phyloP scores from a whole-genome alignment of 345 rosid genomes.

The Erucastrum elatum region DNA sequence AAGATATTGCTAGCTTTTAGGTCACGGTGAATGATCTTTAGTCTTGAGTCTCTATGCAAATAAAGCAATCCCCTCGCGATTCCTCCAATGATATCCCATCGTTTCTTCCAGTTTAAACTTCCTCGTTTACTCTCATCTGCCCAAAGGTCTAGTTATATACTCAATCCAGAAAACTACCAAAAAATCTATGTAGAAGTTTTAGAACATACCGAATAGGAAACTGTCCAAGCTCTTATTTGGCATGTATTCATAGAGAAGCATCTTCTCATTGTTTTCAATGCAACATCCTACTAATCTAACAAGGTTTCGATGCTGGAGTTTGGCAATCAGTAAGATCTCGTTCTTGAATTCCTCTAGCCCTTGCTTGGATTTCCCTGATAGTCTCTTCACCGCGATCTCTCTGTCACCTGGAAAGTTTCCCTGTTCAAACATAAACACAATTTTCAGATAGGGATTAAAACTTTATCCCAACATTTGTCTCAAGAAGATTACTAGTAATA shows the following conservation, averaged over 20 bases:
- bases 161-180: neutral
- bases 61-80: conserved; percentile 45
- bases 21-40: conserved; percentile 51
- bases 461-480: neutral
- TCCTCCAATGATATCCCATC: conserved; percentile 39
- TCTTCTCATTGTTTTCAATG: conserved; percentile 41
- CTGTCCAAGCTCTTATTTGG: conserved; percentile 48
- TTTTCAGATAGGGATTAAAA: neutral
- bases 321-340: conserved; percentile 45
- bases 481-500: neutral
- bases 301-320: conserved; percentile 52
- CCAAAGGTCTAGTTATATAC: neutral
- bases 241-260: conserved; percentile 46
- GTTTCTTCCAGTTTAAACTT: conserved; percentile 39
- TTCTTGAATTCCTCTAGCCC: conserved; percentile 48
- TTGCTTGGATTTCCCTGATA: conserved; percentile 44
- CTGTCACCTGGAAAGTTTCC: conserved; percentile 39
- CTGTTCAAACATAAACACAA: conserved; percentile 28
- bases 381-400: conserved; percentile 48
- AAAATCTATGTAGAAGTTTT: neutral
- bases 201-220: conserved; percentile 40
- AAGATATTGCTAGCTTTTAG: conserved; percentile 49
- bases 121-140: conserved; percentile 33
- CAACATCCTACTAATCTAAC: conserved; percentile 48
- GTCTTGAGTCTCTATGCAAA: conserved; percentile 47